These are phyloP conservation scores for Penicillium rolfsii DNA, from an alignment of 2,329 filamentous ascomycete species.

Conservation along the genomic window DNA sequence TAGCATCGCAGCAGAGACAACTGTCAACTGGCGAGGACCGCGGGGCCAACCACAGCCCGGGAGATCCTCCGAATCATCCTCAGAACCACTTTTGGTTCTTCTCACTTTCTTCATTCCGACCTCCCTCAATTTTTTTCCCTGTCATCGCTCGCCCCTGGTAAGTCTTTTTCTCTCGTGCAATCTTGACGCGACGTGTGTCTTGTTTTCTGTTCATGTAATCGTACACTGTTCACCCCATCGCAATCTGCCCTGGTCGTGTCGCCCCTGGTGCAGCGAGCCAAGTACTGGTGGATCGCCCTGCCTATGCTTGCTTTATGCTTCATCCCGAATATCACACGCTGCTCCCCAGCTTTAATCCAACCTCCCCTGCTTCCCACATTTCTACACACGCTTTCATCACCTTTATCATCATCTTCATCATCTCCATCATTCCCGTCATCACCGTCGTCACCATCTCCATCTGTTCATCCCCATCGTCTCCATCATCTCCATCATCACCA, in stretches of 20 bases:
- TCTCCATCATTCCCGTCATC: background rate
- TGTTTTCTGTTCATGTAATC: background rate
- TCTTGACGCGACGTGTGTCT: background rate
- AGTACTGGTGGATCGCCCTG: constrained; percentile 4
- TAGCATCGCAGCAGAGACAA: too few species aligned
- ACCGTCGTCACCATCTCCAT: background rate
- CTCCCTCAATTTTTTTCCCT: background rate
- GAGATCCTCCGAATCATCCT: background rate
- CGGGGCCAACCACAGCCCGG: too few species aligned
- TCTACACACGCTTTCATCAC: background rate
- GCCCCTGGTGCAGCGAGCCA: background rate
- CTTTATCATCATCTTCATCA: too few species aligned
- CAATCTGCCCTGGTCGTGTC: background rate
- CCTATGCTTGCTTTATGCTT: background rate
- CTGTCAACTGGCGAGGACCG: background rate
- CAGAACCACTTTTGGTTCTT: background rate
- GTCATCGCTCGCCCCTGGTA: background rate
- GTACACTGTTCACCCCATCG: too few species aligned
- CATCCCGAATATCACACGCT: background rate
- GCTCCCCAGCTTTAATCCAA: background rate
- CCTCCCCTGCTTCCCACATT: background rate
- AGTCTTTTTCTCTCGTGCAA: background rate
- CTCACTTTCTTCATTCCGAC: background rate
- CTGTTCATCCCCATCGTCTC: background rate
- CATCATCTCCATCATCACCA: background rate